Percentiles rank a stretch among this genome's conserved stretches.
phyloP scores from a whole-genome alignment of 768 basidiomycete genomes.

The Leccinum barrowsii region DNA sequence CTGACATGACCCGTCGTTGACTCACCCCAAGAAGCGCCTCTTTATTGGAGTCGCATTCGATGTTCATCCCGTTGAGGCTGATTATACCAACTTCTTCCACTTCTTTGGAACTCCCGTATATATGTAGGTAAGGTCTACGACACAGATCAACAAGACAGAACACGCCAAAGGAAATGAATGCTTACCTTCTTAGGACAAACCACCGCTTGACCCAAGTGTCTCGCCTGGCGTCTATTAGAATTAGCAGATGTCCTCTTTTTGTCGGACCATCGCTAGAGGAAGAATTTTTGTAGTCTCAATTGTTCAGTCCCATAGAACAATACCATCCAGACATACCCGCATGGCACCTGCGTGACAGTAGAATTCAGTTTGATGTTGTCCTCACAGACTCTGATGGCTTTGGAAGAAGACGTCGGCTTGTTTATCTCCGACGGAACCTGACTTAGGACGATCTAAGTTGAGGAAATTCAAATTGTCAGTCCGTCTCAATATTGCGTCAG shows the following conservation, averaged over 20 bases:
- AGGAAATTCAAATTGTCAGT: slow-evolving; percentile 15
- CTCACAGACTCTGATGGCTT: slow-evolving; percentile 34
- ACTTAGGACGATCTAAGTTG: slow-evolving; percentile 68
- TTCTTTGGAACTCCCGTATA: slow-evolving; percentile 84
- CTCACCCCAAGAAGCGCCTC: slow-evolving; percentile 83
- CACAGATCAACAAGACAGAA: slow-evolving; percentile 2
- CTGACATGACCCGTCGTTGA: neutral
- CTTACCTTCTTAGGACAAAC: slow-evolving; percentile 83
- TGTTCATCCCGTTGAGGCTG: slow-evolving; percentile 78
- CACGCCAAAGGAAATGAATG: neutral
- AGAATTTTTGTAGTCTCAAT: slow-evolving; percentile 1
- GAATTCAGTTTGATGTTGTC: slow-evolving; percentile 68
- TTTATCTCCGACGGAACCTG: slow-evolving; percentile 66
- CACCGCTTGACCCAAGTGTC: slow-evolving; percentile 81
- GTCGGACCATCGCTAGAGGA: slow-evolving; percentile 67
- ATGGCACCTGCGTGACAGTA: slow-evolving; percentile 67
- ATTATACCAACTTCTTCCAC: slow-evolving; percentile 80
- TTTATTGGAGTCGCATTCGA: slow-evolving; percentile 84
- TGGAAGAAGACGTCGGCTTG: slow-evolving; percentile 15
- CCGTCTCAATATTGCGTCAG: neutral
- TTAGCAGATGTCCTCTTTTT: slow-evolving; percentile 79
- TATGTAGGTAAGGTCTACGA: slow-evolving; percentile 80
- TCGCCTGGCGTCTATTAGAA: slow-evolving; percentile 76
- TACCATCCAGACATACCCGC: slow-evolving; percentile 48
- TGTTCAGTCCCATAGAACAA: neutral